Percentiles rank a stretch among this genome's conserved stretches.
Conservation (phyloP, 2,329 filamentous ascomycete species). For the Scedosporium minutisporum region DNA sequence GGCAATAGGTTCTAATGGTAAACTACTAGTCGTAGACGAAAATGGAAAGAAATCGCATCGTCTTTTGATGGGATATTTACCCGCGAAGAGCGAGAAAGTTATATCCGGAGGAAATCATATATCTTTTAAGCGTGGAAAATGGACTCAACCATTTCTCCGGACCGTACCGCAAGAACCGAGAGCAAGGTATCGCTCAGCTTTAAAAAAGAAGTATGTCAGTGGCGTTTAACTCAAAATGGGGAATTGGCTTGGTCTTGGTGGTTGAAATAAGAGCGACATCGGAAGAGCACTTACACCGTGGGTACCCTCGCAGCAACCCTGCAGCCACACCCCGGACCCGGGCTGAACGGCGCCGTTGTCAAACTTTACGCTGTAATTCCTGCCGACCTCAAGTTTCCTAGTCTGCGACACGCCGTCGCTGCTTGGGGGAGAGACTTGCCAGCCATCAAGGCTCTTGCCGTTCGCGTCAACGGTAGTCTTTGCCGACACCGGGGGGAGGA, state of each 20-base stretch:
- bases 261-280: too few relatives aligned
- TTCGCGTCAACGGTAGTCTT: constrained; percentile 23
- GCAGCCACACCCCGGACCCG: constrained; percentile 77
- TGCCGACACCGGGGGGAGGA: constrained; percentile 43
- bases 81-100: too few relatives aligned
- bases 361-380: constrained; percentile 74
- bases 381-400: constrained; percentile 54
- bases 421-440: constrained; percentile 28
- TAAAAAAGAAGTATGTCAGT: constrained; percentile 6
- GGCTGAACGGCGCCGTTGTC: constrained; percentile 55
- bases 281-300: constrained; percentile 65
- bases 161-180: constrained; percentile 65
- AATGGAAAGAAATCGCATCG: neutral
- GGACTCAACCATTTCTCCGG: constrained; percentile 67
- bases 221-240: neutral
- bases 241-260: too few relatives aligned
- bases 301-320: constrained; percentile 86
- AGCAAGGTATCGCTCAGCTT: constrained; percentile 73
- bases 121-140: constrained; percentile 42
- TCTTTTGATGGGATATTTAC: neutral
- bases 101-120: neutral
- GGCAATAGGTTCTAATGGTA: too few relatives aligned
- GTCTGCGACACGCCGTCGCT: constrained; percentile 20
- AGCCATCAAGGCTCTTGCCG: constrained; percentile 27
- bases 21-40: too few relatives aligned